phyloP scores from a whole-genome alignment of 805 yeast species.

The Kuraishia molischiana region DNA sequence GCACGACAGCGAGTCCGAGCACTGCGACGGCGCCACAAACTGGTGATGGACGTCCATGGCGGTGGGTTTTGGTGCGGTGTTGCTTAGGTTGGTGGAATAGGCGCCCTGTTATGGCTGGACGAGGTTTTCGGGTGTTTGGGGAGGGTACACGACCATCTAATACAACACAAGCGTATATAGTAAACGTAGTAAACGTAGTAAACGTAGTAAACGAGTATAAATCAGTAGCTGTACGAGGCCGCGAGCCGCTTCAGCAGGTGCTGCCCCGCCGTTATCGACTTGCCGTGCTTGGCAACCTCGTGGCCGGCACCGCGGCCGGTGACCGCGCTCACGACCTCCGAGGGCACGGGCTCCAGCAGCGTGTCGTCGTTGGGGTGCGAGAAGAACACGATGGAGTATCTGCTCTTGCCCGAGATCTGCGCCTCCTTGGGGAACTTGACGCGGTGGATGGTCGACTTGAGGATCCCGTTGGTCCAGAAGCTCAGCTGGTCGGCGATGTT shows the following conservation, averaged over 20 bases:
- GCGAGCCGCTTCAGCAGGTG: constrained; percentile 57
- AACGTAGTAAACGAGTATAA: no score
- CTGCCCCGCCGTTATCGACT: constrained; percentile 55
- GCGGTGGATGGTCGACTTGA: constrained; percentile 61
- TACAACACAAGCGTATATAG: no score
- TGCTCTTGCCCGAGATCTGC: constrained; percentile 44
- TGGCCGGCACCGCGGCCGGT: constrained; percentile 26
- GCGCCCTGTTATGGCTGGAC: no score
- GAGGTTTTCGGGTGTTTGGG: no score
- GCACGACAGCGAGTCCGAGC: constrained; percentile 49
- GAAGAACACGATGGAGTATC: constrained; percentile 74
- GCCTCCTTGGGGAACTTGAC: constrained; percentile 42
- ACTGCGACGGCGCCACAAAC: constrained; percentile 66
- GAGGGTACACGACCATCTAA: no score
- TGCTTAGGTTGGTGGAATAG: no score
- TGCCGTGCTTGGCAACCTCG: constrained; percentile 24
- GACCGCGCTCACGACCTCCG: constrained; percentile 21
- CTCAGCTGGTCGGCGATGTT: constrained; percentile 65
- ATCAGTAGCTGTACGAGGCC: constrained; percentile 43
- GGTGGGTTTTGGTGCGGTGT: no score
- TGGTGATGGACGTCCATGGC: constrained; percentile 78
- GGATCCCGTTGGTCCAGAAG: constrained; percentile 65
- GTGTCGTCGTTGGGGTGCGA: constrained; percentile 67
- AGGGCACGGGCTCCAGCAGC: constrained; percentile 63
- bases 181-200: no score